Conservation (phyloP, 2,329 filamentous ascomycete genomes). For the Trichoderma asperellum region DNA sequence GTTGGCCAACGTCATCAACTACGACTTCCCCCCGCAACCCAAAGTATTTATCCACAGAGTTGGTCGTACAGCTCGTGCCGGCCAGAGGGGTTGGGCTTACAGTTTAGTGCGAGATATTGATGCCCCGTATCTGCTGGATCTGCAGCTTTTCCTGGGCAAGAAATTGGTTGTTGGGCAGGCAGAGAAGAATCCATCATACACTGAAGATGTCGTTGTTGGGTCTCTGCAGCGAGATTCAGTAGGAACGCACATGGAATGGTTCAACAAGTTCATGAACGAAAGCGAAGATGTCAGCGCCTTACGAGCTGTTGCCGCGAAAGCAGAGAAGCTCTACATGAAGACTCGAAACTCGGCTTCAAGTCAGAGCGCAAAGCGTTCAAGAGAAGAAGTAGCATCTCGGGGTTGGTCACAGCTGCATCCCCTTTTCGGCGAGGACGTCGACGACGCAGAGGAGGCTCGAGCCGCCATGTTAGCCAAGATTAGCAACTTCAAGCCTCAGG, state of each 20-base stretch:
- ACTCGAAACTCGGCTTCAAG: slow-evolving; percentile 88
- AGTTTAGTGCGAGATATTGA: slow-evolving; percentile 88
- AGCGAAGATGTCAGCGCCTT: slow-evolving; percentile 73
- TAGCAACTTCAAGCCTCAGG: slow-evolving; percentile 83
- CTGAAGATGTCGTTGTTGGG: slow-evolving; percentile 83
- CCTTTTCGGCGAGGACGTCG: slow-evolving; percentile 74
- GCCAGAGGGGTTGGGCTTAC: slow-evolving; percentile 91
- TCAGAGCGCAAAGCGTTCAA: slow-evolving; percentile 86
- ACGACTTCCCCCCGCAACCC: slow-evolving; percentile 94
- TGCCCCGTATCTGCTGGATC: slow-evolving; percentile 86
- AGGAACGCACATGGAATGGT: slow-evolving; percentile 78
- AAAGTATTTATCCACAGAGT: slow-evolving; percentile 98
- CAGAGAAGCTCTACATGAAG: slow-evolving; percentile 88
- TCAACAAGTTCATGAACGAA: slow-evolving; percentile 76
- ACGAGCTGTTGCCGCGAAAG: slow-evolving; percentile 76
- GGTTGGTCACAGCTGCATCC: slow-evolving; percentile 77
- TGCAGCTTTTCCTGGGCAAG: slow-evolving; percentile 92
- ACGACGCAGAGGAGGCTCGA: slow-evolving; percentile 69
- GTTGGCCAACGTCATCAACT: slow-evolving; percentile 97
- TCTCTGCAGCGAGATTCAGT: slow-evolving; percentile 72
- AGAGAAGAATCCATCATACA: slow-evolving; percentile 66
- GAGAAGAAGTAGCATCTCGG: slow-evolving; percentile 71
- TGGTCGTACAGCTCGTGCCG: slow-evolving; percentile 92
- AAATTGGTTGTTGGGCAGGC: slow-evolving; percentile 76
- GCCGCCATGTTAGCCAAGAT: slow-evolving; percentile 88